Percentiles rank a stretch among this genome's conserved stretches.
phyloP scores from a whole-genome alignment of 495 filamentous ascomycete genomes.

The Podospora tetraspora region DNA sequence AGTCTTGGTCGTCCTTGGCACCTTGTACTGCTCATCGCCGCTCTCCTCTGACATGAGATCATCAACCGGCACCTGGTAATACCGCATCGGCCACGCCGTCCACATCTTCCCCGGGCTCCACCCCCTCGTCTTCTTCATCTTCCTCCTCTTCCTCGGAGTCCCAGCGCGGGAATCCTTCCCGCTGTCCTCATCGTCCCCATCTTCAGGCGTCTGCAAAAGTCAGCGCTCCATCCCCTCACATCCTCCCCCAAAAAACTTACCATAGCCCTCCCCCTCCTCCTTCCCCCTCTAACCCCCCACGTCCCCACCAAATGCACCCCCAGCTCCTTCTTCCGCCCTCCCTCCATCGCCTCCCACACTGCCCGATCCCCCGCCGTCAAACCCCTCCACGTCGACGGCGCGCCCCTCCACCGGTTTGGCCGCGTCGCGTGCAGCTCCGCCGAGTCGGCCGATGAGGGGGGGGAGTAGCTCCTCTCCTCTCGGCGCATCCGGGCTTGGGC shows the following conservation, averaged over 20 bases:
- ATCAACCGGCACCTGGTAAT: constrained; percentile 53
- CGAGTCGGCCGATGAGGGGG: constrained; percentile 15
- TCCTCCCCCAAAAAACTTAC: background rate
- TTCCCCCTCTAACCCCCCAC: constrained; percentile 52
- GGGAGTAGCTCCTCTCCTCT: background rate
- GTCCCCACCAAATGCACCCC: constrained; percentile 72
- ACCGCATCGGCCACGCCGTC: constrained; percentile 74
- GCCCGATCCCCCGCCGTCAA: constrained; percentile 55
- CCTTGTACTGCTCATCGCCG: constrained; percentile 43
- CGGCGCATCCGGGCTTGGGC: background rate
- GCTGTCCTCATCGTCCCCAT: background rate
- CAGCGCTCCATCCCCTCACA: background rate
- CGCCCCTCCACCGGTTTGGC: constrained; percentile 51
- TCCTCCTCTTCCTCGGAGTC: background rate
- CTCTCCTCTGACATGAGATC: constrained; percentile 31
- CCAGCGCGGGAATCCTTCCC: background rate
- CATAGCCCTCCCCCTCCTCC: constrained; percentile 20
- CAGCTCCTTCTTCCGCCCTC: constrained; percentile 56
- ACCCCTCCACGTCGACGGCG: constrained; percentile 52
- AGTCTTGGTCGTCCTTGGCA: constrained; percentile 28
- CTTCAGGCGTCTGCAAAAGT: background rate
- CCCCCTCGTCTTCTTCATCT: constrained; percentile 9
- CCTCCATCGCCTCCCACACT: constrained; percentile 52
- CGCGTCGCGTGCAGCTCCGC: constrained; percentile 35
- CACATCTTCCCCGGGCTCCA: constrained; percentile 52